phyloP scores from a whole-genome alignment of 768 basidiomycete genomes.

The Panus rudis region DNA sequence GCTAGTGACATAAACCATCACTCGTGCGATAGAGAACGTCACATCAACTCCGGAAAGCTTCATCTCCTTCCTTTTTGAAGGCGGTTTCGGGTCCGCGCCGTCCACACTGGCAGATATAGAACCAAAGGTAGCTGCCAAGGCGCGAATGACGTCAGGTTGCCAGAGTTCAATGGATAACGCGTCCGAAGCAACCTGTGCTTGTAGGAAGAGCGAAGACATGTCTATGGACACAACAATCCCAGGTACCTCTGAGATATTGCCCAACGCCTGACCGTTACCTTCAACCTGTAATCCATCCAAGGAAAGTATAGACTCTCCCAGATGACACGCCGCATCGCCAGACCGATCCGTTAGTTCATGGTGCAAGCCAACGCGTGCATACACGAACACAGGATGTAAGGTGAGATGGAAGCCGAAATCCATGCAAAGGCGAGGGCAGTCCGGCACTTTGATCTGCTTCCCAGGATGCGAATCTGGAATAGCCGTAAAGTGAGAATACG shows the following conservation, averaged over 20 bases:
- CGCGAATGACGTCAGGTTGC: slow-evolving; percentile 50
- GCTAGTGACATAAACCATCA: slow-evolving; percentile 67
- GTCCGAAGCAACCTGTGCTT: slow-evolving; percentile 47
- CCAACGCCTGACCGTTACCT: slow-evolving; percentile 39
- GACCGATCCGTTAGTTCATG: too few species aligned
- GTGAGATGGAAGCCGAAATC: slow-evolving; percentile 32
- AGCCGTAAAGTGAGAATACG: slow-evolving; percentile 35
- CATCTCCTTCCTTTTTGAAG: too few species aligned
- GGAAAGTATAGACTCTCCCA: slow-evolving; percentile 38
- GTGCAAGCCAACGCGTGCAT: slow-evolving; percentile 12
- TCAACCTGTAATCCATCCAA: slow-evolving; percentile 48
- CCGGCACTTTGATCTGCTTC: slow-evolving; percentile 18
- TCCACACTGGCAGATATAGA: slow-evolving; percentile 14
- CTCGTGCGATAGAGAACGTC: slow-evolving; percentile 51
- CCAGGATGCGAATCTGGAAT: slow-evolving; percentile 18
- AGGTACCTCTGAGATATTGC: slow-evolving; percentile 42
- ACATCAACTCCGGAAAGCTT: slow-evolving; percentile 48
- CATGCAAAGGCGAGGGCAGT: slow-evolving; percentile 40
- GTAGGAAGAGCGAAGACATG: slow-evolving; percentile 34
- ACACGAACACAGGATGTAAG: slow-evolving; percentile 47
- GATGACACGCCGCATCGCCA: slow-evolving; percentile 11
- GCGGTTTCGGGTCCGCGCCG: slow-evolving; percentile 14
- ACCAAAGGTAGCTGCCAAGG: slow-evolving; percentile 44
- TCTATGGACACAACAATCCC: slow-evolving; percentile 35
- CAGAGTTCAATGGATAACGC: slow-evolving; percentile 61